Base-by-base conservation (phyloP, 164 flowering plant genomes). In the Platanus orientalis region DNA sequence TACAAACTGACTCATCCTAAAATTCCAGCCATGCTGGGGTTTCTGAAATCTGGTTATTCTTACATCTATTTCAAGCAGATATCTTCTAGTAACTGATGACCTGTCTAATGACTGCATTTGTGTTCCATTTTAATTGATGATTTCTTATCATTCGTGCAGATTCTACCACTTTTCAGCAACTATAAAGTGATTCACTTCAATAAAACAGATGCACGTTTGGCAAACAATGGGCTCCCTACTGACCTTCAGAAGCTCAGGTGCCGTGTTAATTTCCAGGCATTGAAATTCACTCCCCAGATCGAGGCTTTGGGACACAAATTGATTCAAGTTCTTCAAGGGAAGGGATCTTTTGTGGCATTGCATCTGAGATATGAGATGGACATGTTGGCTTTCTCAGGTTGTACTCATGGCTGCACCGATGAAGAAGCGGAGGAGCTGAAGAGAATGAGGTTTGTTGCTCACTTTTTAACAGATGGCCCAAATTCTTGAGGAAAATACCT, bases 281-380 rank as follows among this genome's bases (percentile, higher is more conserved):
- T 45, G 49, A 45, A 45, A 45, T 45, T 45, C 49, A 45, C 49
- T 45, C 49, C 49, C 16, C 72, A 75, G 64, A 89, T 89, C 66
- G 96, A 92, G 73, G 80, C 79, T 30, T 67, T 92, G 72, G 96
- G 97, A 17, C 67, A 73, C 67, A 87, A 87, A 56, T 74, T 89
- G 75, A 73, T 89, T 56, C 82, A 60, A 44, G 68, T 82, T 48
- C 92, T 92, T 68, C 80, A 69, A 70, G 67, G 62, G 57, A 87
- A 65, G 69, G 97, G 96, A 49, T 79, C 85, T 51, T 92, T 84
- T 62, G 68, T 92, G 67, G 96, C 89, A 45, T 72, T 92, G 77
- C 97, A 89, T 80, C 80, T 92, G 53, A 78, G 97, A 77, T 87
- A 89, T 72, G 97, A 92, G 83, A 92, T 89, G 97, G 96, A 87